A percentile compares a stretch with the other conserved stretches of the same genome.
phyloP scores from a whole-genome alignment of 139 green algal species.

The Tetraselmis striata region DNA sequence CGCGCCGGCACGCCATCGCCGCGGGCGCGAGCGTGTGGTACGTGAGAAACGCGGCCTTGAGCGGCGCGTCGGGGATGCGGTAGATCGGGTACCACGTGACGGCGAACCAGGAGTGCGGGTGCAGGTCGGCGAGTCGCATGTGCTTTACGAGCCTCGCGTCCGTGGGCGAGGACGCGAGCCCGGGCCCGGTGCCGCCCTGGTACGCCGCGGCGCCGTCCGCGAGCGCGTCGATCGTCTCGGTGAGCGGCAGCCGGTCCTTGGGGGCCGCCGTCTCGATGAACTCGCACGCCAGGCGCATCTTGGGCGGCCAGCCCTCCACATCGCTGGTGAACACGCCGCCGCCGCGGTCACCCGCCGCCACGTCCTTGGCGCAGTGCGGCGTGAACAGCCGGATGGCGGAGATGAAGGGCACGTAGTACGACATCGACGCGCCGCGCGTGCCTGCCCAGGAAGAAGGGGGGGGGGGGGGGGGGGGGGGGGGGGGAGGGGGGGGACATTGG shows the following conservation, averaged over 20 bases:
- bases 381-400: slow-evolving; percentile 68
- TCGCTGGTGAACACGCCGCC: slow-evolving; percentile 36
- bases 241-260: slow-evolving; percentile 56
- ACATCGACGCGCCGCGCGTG: slow-evolving; percentile 42
- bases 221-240: slow-evolving; percentile 47
- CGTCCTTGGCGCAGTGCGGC: background rate
- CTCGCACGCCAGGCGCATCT: slow-evolving; percentile 55
- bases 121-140: slow-evolving; percentile 52
- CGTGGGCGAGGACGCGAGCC: background rate
- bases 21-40: slow-evolving; percentile 56
- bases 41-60: slow-evolving; percentile 75
- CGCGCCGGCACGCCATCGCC: background rate
- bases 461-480: no score
- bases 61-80: slow-evolving; percentile 74
- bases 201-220: slow-evolving; percentile 5
- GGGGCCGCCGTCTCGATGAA: slow-evolving; percentile 60
- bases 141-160: slow-evolving; percentile 30
- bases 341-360: background rate
- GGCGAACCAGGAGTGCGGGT: slow-evolving; percentile 76
- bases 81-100: slow-evolving; percentile 85
- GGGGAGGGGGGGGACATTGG: background rate
- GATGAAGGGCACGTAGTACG: slow-evolving; percentile 73
- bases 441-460: slow-evolving; percentile 16
- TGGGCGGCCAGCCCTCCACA: slow-evolving; percentile 51
- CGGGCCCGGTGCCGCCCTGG: background rate